These are phyloP conservation scores for Barnettozyma vustinii DNA, from an alignment of 805 yeast species.

Conservation along the genomic window DNA sequence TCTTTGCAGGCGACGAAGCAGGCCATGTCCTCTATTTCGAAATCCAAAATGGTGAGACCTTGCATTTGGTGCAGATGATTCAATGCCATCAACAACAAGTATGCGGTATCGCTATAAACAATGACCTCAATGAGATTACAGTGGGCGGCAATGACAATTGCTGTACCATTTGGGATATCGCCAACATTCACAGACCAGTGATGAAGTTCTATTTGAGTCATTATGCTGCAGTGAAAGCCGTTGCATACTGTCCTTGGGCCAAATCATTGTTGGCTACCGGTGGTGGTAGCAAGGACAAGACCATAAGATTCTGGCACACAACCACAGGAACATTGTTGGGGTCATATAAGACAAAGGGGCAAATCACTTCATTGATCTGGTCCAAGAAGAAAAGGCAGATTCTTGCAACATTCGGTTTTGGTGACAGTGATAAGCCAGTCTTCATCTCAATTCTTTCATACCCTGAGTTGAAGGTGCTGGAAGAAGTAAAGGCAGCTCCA, in stretches of 20 bases:
- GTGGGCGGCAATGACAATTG: constrained; percentile 83
- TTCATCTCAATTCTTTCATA: constrained; percentile 60
- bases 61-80: constrained; percentile 28
- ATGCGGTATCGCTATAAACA: constrained; percentile 60
- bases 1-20: constrained; percentile 59
- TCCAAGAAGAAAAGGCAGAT: constrained; percentile 57
- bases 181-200: constrained; percentile 34
- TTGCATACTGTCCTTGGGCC: constrained; percentile 91
- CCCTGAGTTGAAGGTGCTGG: constrained; percentile 50
- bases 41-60: constrained; percentile 11
- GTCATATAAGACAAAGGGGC: constrained; percentile 56
- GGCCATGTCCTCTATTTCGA: constrained; percentile 51
- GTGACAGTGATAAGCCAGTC: constrained; percentile 44
- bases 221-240: constrained; percentile 83
- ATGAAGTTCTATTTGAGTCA: constrained; percentile 53
- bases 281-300: constrained; percentile 79
- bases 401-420: constrained; percentile 79
- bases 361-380: constrained; percentile 80
- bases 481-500: constrained; percentile 44
- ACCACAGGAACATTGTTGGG: constrained; percentile 65
- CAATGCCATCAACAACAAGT: constrained; percentile 53
- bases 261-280: constrained; percentile 80
- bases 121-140: constrained; percentile 52
- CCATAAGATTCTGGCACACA: constrained; percentile 85
- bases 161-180: constrained; percentile 72